phyloP scores from a whole-genome alignment of 139 green algal genomes.

The Prasinococcaceae sp. region DNA sequence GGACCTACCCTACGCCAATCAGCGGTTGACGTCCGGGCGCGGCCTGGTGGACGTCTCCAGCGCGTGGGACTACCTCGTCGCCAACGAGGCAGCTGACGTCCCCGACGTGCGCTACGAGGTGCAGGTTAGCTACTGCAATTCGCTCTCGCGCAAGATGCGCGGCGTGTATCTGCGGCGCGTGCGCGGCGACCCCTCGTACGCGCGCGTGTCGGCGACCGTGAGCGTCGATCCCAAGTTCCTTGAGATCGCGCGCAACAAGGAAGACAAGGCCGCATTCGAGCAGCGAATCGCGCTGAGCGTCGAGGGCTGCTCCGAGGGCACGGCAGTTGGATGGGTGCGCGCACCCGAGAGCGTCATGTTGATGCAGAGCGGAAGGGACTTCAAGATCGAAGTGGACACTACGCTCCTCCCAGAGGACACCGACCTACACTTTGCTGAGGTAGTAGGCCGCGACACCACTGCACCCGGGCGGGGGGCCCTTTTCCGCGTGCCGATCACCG shows the following conservation, averaged over 20 bases:
- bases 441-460: conserved; percentile 35
- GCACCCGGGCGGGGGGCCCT: conserved; percentile 52
- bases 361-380: too few relatives aligned
- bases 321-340: background rate
- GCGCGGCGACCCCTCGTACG: too few relatives aligned
- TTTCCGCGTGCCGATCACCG: conserved; percentile 61
- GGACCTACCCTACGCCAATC: background rate
- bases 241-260: background rate
- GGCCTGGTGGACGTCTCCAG: background rate
- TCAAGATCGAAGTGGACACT: conserved; percentile 43
- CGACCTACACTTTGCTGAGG: conserved; percentile 72
- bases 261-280: background rate
- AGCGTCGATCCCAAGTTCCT: background rate
- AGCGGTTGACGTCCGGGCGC: background rate
- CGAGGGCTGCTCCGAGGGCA: background rate
- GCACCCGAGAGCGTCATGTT: background rate
- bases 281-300: too few relatives aligned
- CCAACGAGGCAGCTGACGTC: background rate
- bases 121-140: too few relatives aligned
- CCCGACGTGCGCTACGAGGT: background rate
- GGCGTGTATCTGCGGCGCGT: too few relatives aligned
- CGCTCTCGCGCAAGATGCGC: too few relatives aligned
- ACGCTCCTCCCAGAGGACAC: conserved; percentile 35
- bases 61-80: background rate
- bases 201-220: background rate